Evolutionary conservation across 345 rosid genomes (phyloP).

Genomic region (Cardamine occulta): DNA sequence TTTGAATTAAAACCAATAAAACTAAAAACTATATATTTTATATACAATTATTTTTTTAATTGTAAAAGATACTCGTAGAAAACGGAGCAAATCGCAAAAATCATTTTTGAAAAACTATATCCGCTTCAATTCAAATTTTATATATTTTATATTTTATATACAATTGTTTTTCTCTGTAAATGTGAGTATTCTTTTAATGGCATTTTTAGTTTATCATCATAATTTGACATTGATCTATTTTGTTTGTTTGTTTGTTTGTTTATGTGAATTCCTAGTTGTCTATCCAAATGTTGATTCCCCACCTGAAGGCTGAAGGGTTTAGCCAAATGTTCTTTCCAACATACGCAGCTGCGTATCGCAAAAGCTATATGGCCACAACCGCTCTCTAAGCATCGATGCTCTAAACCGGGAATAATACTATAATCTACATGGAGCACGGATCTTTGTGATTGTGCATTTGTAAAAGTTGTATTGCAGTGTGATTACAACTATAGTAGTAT

Average conservation of each 20-base stretch:
- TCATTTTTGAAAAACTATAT: too few relatives aligned
- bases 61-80: too few relatives aligned
- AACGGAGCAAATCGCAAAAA: too few relatives aligned
- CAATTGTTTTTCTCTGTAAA: not conserved
- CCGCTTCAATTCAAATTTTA: too few relatives aligned
- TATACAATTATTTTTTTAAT: not conserved
- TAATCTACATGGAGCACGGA: not conserved
- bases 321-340: conserved; percentile 53
- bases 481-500: too few relatives aligned
- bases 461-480: too few relatives aligned
- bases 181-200: not conserved
- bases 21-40: not conserved
- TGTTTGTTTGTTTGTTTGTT: not conserved
- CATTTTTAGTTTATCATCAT: not conserved
- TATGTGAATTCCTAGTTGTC: conserved; percentile 38
- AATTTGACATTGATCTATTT: not conserved
- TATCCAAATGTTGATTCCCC: conserved; percentile 48
- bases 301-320: conserved; percentile 54
- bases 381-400: conserved; percentile 3
- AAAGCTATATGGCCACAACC: conserved; percentile 35
- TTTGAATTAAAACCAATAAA: too few relatives aligned
- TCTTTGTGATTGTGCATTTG: conserved; percentile 14
- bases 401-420: too few relatives aligned
- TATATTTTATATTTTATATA: not conserved
- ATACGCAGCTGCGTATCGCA: conserved; percentile 37